A percentile compares a stretch with the other conserved stretches of the same genome.
Evolutionary conservation across 331 rosid species (phyloP).

Genomic region (Pyrus hybrid): DNA sequence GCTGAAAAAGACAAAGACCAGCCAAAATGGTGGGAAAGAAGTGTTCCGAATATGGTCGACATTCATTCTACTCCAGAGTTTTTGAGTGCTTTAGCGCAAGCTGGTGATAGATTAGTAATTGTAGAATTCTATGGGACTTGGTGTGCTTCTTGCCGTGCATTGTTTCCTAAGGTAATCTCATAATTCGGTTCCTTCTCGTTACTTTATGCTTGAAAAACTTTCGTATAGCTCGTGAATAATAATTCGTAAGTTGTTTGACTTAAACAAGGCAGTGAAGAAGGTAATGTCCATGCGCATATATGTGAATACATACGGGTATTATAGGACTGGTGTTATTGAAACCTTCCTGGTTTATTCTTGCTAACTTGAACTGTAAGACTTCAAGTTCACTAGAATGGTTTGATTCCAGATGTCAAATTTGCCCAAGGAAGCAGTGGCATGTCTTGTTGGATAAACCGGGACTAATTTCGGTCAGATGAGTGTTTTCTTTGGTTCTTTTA

Average conservation of each 20-base stretch:
- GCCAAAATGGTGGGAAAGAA: slow-evolving; percentile 99
- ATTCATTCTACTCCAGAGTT: slow-evolving; percentile 90
- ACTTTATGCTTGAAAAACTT: not conserved
- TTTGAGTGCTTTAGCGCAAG: slow-evolving; percentile 68
- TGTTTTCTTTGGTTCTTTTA: not conserved
- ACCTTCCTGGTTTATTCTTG: not conserved
- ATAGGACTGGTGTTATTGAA: not conserved
- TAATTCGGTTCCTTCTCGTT: not conserved
- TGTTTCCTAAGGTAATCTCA: slow-evolving; percentile 73
- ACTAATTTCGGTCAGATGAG: not conserved
- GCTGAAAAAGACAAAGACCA: slow-evolving; percentile 72
- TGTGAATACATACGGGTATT: not conserved
- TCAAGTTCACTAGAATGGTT: not conserved
- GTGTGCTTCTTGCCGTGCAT: slow-evolving; percentile 99
- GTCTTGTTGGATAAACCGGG: not conserved
- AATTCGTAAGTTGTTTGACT: no score
- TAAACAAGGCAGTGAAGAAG: not conserved
- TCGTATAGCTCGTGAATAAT: not conserved
- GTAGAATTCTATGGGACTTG: slow-evolving; percentile 92
- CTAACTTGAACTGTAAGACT: not conserved
- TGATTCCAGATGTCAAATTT: not conserved
- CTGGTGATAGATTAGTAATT: slow-evolving; percentile 88
- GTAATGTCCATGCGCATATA: not conserved
- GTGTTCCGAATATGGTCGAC: slow-evolving; percentile 82
- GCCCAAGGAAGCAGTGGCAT: not conserved